Conservation (phyloP, 1,284 basidiomycete species). For the Cryptococcus maquisensis region DNA sequence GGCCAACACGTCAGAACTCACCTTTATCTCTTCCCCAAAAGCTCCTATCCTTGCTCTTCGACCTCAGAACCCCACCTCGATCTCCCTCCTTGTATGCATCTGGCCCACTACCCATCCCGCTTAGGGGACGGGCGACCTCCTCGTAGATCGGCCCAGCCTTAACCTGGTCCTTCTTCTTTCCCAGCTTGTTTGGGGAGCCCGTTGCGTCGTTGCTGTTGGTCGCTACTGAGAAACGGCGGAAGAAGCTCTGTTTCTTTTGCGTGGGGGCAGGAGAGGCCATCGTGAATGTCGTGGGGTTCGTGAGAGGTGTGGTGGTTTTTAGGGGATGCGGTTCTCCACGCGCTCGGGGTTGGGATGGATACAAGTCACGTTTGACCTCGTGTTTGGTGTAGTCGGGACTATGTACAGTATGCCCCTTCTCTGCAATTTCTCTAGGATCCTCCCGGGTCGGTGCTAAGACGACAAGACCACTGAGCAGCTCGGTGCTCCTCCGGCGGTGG, state of each 20-base stretch:
- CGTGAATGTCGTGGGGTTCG: too few relatives aligned
- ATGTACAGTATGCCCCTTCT: too few relatives aligned
- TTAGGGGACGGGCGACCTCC: not conserved
- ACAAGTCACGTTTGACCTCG: too few relatives aligned
- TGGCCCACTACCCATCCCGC: constrained; percentile 2
- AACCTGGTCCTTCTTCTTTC: not conserved
- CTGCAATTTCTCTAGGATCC: too few relatives aligned
- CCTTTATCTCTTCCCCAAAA: constrained; percentile 1
- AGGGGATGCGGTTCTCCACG: too few relatives aligned
- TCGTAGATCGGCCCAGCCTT: constrained; percentile 14
- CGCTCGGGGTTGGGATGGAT: too few relatives aligned
- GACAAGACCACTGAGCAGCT: not conserved
- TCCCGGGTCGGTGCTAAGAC: not conserved
- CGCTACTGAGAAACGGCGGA: constrained; percentile 22
- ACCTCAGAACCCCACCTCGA: not conserved
- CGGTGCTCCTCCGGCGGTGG: not conserved
- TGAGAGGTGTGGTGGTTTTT: too few relatives aligned
- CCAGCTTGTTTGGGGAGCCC: not conserved
- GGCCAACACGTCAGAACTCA: not conserved
- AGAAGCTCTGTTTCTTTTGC: constrained; percentile 22
- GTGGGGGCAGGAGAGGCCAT: not conserved
- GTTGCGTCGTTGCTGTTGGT: not conserved
- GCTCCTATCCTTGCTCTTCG: constrained; percentile 4
- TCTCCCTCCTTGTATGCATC: constrained; percentile 2
- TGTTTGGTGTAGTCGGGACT: too few relatives aligned